A percentile compares a stretch with the other conserved stretches of the same genome.
phyloP scores from a whole-genome alignment of 164 flowering plant species.

The Annona cherimola region DNA sequence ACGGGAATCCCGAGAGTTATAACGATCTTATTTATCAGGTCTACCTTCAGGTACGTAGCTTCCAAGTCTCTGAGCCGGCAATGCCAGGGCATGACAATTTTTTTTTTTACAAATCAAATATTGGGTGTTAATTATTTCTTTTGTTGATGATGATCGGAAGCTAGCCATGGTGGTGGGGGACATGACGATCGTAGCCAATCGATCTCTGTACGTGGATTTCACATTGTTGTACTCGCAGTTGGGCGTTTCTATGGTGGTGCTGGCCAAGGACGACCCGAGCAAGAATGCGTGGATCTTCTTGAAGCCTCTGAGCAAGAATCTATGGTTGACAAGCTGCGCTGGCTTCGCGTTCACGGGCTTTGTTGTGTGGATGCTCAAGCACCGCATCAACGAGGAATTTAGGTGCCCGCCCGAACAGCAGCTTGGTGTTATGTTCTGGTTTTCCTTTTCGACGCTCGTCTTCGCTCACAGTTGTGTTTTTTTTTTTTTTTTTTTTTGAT shows the following conservation, averaged over 20 bases:
- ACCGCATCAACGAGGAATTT: conserved; percentile 20
- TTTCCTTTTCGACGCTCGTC: conserved; percentile 21
- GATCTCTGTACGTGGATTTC: conserved; percentile 21
- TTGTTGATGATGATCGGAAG: conserved; percentile 2
- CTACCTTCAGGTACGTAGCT: conserved; percentile 22
- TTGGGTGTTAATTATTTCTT: neutral
- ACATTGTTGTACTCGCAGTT: too few species aligned
- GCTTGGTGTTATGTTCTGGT: conserved; percentile 18
- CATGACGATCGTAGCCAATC: conserved; percentile 9
- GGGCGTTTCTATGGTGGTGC: too few species aligned
- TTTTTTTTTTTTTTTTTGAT: neutral
- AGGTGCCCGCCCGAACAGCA: conserved; percentile 13
- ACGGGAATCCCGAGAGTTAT: conserved; percentile 13
- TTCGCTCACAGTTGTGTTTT: conserved; percentile 24
- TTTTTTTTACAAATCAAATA: too few species aligned
- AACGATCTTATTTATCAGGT: conserved; percentile 44
- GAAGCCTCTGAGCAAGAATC: too few species aligned
- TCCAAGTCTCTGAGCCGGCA: neutral
- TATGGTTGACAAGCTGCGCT: too few species aligned
- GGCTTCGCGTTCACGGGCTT: too few species aligned
- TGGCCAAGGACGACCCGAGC: too few species aligned
- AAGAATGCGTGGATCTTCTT: too few species aligned
- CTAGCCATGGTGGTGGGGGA: conserved; percentile 15
- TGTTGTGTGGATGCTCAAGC: too few species aligned
- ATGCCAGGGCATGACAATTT: too few species aligned